Conservation (phyloP, 129 eudicot species). For the Chrysanthemum lavandulifolium region DNA sequence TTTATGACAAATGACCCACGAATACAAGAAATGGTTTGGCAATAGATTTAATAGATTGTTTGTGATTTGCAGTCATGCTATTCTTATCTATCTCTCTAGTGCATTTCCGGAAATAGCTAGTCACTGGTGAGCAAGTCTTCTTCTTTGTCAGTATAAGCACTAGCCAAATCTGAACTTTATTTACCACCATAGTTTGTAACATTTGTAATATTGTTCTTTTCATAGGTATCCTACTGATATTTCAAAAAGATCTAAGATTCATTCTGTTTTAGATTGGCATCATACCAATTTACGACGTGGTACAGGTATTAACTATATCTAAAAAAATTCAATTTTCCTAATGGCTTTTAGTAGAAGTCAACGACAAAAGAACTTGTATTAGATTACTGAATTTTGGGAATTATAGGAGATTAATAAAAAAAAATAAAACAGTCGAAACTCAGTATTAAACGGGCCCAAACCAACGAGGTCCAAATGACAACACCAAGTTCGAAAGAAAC, state of each 20-base stretch:
- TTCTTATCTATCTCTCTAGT: conserved; percentile 53
- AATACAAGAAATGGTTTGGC: too few relatives aligned
- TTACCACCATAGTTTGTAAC: background rate
- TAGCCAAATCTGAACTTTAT: background rate
- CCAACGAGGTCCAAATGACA: too few relatives aligned
- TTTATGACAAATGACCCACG: too few relatives aligned
- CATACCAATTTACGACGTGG: conserved; percentile 58
- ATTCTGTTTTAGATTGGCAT: conserved; percentile 48
- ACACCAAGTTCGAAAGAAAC: too few relatives aligned
- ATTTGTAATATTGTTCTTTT: background rate
- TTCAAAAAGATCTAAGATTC: conserved; percentile 54
- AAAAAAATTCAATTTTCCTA: background rate
- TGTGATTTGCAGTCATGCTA: conserved; percentile 63
- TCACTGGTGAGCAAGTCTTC: conserved; percentile 53
- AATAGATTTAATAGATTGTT: background rate
- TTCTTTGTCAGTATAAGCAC: background rate
- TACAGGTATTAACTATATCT: conserved; percentile 39
- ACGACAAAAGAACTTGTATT: too few relatives aligned
- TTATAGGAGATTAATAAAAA: too few relatives aligned
- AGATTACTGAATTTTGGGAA: too few relatives aligned
- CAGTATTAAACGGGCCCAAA: too few relatives aligned
- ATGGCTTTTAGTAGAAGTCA: too few relatives aligned
- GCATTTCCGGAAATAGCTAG: conserved; percentile 59
- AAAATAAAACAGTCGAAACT: too few relatives aligned
- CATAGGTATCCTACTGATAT: conserved; percentile 78